Percentiles rank a stretch among this genome's conserved stretches.
These are phyloP conservation scores for Globisporangium abappressorium DNA, from an alignment of 352 stramenopile genomes.

Conservation along the genomic window DNA sequence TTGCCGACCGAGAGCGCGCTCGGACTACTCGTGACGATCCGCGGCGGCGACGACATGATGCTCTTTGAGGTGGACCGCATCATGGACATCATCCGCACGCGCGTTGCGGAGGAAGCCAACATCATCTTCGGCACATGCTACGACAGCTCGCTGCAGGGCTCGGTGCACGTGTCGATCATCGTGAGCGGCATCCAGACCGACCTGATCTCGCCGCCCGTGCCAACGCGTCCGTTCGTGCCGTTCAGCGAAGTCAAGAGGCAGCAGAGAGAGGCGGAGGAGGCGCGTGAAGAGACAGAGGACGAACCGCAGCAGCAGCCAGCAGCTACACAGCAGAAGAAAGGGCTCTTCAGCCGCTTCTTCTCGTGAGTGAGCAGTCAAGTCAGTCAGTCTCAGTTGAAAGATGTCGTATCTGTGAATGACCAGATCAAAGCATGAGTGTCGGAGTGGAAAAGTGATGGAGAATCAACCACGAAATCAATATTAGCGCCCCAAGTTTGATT, in stretches of 20 bases:
- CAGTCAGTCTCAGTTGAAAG: neutral
- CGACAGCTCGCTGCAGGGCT: constrained; percentile 75
- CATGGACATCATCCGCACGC: constrained; percentile 84
- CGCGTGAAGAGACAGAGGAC: constrained; percentile 6
- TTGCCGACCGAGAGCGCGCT: constrained; percentile 91
- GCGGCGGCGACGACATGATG: constrained; percentile 91
- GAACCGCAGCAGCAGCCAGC: constrained; percentile 18
- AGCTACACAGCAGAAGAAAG: constrained; percentile 29
- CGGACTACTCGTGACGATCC: constrained; percentile 95
- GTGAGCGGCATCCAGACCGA: constrained; percentile 87
- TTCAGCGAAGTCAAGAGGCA: constrained; percentile 39
- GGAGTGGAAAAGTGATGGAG: neutral
- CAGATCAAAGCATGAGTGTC: constrained; percentile 1
- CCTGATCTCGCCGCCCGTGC: constrained; percentile 74
- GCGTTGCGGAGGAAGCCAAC: constrained; percentile 80
- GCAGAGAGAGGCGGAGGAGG: constrained; percentile 21
- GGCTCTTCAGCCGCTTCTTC: constrained; percentile 74
- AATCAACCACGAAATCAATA: constrained; percentile 9
- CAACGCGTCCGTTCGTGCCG: constrained; percentile 39
- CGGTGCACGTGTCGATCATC: constrained; percentile 86
- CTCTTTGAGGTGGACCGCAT: constrained; percentile 91
- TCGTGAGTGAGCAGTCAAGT: constrained; percentile 19
- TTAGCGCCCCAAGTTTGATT: neutral
- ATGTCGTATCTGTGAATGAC: neutral
- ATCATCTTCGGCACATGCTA: constrained; percentile 91